Base-by-base conservation (phyloP, 164 flowering plant genomes). In the Houttuynia cordata region DNA sequence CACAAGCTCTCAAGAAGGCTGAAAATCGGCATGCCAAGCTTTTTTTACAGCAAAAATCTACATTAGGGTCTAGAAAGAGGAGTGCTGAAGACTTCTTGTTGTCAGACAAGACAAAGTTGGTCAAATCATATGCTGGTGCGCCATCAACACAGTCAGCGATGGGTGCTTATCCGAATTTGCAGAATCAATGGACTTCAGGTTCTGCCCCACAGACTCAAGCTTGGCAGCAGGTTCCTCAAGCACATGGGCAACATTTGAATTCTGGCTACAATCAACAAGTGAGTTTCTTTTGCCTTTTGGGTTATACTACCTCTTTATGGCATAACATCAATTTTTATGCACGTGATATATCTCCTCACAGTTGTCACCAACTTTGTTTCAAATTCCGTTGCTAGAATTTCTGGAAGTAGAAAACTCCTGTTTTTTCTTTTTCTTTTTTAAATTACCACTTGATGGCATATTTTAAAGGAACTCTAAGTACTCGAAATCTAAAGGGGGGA, bases 221-320 rank as follows among this genome's bases (percentile, higher is more conserved):
- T 66, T 89, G 94, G 94, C 88, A 78, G 62, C 80, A 30, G 37
- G 37, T 60, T 51, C 53, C 87, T 8, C 93, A 76, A 70, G 71
- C 80, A 62, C 90, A 78, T 63, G 83, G 76, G 37, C 96, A 84
- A 51, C 89, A 80, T 51, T 83, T 87, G 91, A 73, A 67, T 51
- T 70, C 91, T 57, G 84, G 71, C 18, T 86, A 89, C 70, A 51
- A 81, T 62, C 94, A 84, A 69, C 93, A 81, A 86, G 94, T 84
- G 70, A 21, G 57, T 22, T 19, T 30, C 17, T 37, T 9, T 3
- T 14, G 4, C 8, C 13, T 57, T 39, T 4, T 39, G 17, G 41
- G 9, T 18, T 15, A 45, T 45, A 12, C 49, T 10, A 12, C 12
- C 17, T 45, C 12, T 7, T 45, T 17, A 45, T 45, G 49, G 2